Conservation (phyloP, 805 yeast species). For the Candida ponderosae region DNA sequence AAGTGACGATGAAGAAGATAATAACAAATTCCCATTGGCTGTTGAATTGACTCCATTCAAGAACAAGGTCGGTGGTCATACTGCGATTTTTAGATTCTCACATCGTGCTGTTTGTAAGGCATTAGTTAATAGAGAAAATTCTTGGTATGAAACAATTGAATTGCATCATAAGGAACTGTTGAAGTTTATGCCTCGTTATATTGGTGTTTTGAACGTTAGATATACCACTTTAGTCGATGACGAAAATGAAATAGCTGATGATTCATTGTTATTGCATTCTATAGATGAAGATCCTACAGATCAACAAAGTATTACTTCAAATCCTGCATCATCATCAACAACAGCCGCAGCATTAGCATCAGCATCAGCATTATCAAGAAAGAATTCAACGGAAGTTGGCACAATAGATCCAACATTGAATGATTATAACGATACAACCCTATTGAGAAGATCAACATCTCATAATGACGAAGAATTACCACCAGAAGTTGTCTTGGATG, state of each 20-base stretch:
- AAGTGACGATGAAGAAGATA: slow-evolving; percentile 20
- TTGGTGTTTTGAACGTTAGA: slow-evolving; percentile 90
- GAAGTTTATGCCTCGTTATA: slow-evolving; percentile 85
- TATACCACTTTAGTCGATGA: slow-evolving; percentile 33
- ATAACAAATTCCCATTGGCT: slow-evolving; percentile 54
- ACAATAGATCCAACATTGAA: neutral
- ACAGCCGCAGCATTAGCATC: slow-evolving; percentile 3
- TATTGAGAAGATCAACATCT: slow-evolving; percentile 12
- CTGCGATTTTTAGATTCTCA: slow-evolving; percentile 90
- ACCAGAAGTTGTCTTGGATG: slow-evolving; percentile 87
- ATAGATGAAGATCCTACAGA: slow-evolving; percentile 11
- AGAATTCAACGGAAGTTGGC: no score
- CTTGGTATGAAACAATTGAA: slow-evolving; percentile 89
- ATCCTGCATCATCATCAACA: slow-evolving; percentile 1
- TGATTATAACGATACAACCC: neutral
- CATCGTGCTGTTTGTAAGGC: slow-evolving; percentile 92
- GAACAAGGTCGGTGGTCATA: slow-evolving; percentile 96
- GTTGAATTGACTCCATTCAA: slow-evolving; percentile 88
- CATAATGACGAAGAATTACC: slow-evolving; percentile 25
- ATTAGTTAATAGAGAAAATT: slow-evolving; percentile 80
- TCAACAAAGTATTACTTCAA: neutral
- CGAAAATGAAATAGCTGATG: slow-evolving; percentile 9
- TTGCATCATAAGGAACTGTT: slow-evolving; percentile 65
- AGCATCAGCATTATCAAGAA: no score
- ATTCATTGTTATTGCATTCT: slow-evolving; percentile 8